phyloP scores from a whole-genome alignment of 2,329 filamentous ascomycete genomes.

The Scedosporium aurantiacum region DNA sequence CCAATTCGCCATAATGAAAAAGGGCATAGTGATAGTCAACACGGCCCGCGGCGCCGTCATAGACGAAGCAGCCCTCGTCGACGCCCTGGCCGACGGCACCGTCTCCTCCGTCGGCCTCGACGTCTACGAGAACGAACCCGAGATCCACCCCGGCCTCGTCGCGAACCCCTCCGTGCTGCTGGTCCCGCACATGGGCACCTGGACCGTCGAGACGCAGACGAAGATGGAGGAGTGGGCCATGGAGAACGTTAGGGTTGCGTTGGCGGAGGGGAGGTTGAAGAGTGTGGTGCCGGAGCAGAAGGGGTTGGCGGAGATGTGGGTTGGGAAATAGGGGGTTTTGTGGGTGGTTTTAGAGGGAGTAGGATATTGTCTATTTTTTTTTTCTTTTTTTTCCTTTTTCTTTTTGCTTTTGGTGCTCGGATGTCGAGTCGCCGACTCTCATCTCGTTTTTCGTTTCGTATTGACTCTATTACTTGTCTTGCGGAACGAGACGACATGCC shows the following conservation, averaged over 20 bases:
- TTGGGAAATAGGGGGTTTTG: not conserved
- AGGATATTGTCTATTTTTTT: too few relatives aligned
- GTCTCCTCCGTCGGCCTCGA: conserved; percentile 66
- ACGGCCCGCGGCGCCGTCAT: conserved; percentile 75
- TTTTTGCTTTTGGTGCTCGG: too few relatives aligned
- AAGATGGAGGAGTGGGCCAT: conserved; percentile 71
- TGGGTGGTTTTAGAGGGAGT: too few relatives aligned
- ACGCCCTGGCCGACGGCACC: conserved; percentile 57
- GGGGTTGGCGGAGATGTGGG: conserved; percentile 13
- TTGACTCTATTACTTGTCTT: too few relatives aligned
- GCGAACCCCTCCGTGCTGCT: conserved; percentile 62
- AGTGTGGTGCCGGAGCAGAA: conserved; percentile 64
- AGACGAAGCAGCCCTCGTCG: conserved; percentile 68
- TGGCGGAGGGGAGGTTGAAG: conserved; percentile 51
- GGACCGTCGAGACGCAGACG: conserved; percentile 53
- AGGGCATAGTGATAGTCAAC: conserved; percentile 66
- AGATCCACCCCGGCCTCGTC: conserved; percentile 61
- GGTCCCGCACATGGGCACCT: conserved; percentile 79
- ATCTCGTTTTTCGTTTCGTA: too few relatives aligned
- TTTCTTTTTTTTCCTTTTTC: too few relatives aligned
- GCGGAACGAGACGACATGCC: too few relatives aligned
- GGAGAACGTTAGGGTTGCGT: conserved; percentile 52
- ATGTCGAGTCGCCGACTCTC: too few relatives aligned
- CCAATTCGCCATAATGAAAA: conserved; percentile 70
- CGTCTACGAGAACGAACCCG: conserved; percentile 74